A percentile compares a stretch with the other conserved stretches of the same genome.
Conservation (phyloP, 2,329 filamentous ascomycete species). For the Raffaelea albimanens region DNA sequence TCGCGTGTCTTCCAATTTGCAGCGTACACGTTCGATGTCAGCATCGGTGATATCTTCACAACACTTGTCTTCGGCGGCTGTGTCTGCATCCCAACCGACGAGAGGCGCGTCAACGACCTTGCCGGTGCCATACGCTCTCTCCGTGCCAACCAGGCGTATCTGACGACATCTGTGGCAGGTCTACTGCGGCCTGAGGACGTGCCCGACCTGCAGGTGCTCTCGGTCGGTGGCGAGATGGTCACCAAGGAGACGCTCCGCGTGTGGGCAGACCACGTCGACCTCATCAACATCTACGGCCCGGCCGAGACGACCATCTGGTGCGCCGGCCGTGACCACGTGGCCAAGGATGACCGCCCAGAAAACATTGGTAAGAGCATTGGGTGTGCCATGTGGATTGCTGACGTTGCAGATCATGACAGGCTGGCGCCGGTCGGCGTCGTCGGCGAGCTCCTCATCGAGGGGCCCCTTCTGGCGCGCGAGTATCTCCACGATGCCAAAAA, state of each 20-base stretch:
- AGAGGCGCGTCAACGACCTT: conserved; percentile 21
- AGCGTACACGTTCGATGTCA: not conserved
- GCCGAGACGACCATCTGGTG: conserved; percentile 17
- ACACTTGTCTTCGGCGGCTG: conserved; percentile 26
- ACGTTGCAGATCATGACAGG: conserved; percentile 15
- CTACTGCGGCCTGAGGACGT: conserved; percentile 30
- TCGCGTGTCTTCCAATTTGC: not conserved
- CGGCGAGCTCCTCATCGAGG: conserved; percentile 30
- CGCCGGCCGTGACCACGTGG: not conserved
- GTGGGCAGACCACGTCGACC: conserved; percentile 2
- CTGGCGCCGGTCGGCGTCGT: conserved; percentile 23
- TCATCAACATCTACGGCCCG: conserved; percentile 22
- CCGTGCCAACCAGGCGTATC: conserved; percentile 20
- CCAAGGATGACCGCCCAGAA: too few relatives aligned
- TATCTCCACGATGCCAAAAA: conserved; percentile 24
- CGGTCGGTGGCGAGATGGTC: not conserved
- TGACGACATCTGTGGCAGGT: conserved; percentile 27
- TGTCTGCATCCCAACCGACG: conserved; percentile 22
- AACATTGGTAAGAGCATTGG: too few relatives aligned
- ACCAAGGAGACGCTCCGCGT: not conserved
- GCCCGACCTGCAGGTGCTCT: not conserved
- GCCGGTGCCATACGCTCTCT: conserved; percentile 19
- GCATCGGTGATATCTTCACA: conserved; percentile 26
- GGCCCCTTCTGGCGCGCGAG: conserved; percentile 27
- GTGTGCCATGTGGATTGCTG: conserved; percentile 28